Conservation (phyloP, 176 grass and related monocot genomes). For the Eremochloa ophiuroides region DNA sequence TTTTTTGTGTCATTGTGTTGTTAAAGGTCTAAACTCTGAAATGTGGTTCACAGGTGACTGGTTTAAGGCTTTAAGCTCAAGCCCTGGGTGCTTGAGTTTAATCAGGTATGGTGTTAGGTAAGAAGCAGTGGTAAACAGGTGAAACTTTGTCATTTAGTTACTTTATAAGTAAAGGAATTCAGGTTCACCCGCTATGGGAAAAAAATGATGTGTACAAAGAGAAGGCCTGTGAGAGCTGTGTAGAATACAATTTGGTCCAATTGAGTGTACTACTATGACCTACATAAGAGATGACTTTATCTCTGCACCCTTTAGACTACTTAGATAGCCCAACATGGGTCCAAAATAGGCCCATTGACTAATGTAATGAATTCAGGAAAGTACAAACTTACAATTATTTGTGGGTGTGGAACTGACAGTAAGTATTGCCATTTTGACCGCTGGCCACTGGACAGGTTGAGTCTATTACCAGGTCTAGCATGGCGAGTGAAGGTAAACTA, state of each 20-base stretch:
- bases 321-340: background rate
- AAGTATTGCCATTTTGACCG: background rate
- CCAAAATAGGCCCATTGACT: background rate
- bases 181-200: background rate
- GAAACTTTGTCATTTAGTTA: background rate
- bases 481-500: constrained; percentile 10
- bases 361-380: background rate
- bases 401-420: background rate
- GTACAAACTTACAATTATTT: background rate
- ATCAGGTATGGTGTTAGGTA: background rate
- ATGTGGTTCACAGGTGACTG: background rate
- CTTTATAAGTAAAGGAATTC: background rate
- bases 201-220: constrained; percentile 1
- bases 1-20: background rate
- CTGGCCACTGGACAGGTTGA: background rate
- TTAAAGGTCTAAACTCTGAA: background rate
- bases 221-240: background rate
- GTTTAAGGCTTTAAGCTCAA: background rate
- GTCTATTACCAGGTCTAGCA: constrained; percentile 14
- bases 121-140: background rate
- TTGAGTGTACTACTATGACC: background rate
- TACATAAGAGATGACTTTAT: background rate
- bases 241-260: background rate
- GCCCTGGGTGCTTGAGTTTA: background rate
- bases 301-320: background rate